A percentile compares a stretch with the other conserved stretches of the same genome.
These are phyloP conservation scores for Amesomyces nigricolor DNA, from an alignment of 2,329 filamentous ascomycete genomes.

Conservation along the genomic window DNA sequence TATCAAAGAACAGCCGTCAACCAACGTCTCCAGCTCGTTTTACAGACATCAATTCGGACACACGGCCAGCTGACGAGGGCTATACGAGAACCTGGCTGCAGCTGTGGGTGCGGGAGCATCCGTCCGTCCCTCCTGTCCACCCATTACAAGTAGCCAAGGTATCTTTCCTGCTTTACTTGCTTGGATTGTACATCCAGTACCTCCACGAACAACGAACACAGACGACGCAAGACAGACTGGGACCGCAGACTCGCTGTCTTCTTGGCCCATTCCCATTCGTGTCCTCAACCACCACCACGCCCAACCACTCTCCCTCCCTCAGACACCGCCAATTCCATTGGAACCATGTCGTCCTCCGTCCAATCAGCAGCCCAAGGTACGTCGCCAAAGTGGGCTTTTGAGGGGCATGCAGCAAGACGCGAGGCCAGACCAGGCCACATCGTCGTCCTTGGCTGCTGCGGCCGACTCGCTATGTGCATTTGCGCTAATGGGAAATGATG, in stretches of 20 bases:
- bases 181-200: neutral
- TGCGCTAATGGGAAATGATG: constrained; percentile 24
- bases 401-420: constrained; percentile 3
- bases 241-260: neutral
- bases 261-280: constrained; percentile 4
- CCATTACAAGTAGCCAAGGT: too few relatives aligned
- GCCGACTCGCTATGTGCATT: constrained; percentile 17
- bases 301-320: neutral
- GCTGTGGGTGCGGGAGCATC: constrained; percentile 8
- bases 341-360: constrained; percentile 37
- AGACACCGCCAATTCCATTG: constrained; percentile 16
- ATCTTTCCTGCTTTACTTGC: neutral
- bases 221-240: neutral
- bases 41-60: neutral
- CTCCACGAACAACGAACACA: constrained; percentile 9
- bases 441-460: constrained; percentile 12
- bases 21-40: neutral
- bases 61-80: neutral
- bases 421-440: constrained; percentile 13
- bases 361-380: constrained; percentile 29
- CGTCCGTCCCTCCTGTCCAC: neutral
- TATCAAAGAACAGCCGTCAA: too few relatives aligned
- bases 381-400: constrained; percentile 21
- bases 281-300: constrained; percentile 11
- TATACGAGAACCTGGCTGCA: constrained; percentile 12